phyloP scores from a whole-genome alignment of 148 eudicot genomes.

The Rhododendron griersonianum region DNA sequence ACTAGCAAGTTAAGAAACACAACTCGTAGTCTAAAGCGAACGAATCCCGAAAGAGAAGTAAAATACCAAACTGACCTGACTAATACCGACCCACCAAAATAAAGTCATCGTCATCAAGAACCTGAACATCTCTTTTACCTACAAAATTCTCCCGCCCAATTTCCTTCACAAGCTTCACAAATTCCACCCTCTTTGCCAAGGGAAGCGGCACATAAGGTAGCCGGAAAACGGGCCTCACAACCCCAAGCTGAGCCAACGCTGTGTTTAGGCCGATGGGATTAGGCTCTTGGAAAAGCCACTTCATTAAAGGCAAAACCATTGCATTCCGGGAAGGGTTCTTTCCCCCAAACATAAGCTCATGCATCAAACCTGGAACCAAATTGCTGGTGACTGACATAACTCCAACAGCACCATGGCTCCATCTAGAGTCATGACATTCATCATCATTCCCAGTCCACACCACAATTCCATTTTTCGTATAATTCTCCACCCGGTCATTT shows the following conservation, averaged over 20 bases:
- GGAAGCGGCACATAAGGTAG: conserved; percentile 79
- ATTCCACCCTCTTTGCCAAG: conserved; percentile 59
- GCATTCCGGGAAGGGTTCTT: conserved; percentile 52
- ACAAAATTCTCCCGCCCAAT: conserved; percentile 76
- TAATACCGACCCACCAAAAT: conserved; percentile 65
- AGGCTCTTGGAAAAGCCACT: conserved; percentile 81
- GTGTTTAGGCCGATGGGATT: conserved; percentile 84
- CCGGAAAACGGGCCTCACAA: conserved; percentile 70
- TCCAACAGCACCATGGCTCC: conserved; percentile 73
- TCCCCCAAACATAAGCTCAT: conserved; percentile 66
- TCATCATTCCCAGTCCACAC: conserved; percentile 94
- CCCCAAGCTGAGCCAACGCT: conserved; percentile 84
- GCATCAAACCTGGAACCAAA: conserved; percentile 68
- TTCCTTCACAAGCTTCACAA: conserved; percentile 65
- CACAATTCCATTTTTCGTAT: conserved; percentile 49
- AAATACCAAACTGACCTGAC: not conserved
- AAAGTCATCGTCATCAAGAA: conserved; percentile 72
- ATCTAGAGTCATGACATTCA: conserved; percentile 76
- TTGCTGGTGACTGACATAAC: conserved; percentile 78
- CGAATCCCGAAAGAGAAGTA: not conserved
- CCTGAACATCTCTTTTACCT: conserved; percentile 57
- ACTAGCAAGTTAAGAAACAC: not conserved
- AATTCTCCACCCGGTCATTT: conserved; percentile 54
- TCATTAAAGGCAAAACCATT: conserved; percentile 55
- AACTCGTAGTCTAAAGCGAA: not conserved